A percentile compares a stretch with the other conserved stretches of the same genome.
These are phyloP conservation scores for Vicia faba DNA, from an alignment of 306 rosid genomes.

Conservation along the genomic window DNA sequence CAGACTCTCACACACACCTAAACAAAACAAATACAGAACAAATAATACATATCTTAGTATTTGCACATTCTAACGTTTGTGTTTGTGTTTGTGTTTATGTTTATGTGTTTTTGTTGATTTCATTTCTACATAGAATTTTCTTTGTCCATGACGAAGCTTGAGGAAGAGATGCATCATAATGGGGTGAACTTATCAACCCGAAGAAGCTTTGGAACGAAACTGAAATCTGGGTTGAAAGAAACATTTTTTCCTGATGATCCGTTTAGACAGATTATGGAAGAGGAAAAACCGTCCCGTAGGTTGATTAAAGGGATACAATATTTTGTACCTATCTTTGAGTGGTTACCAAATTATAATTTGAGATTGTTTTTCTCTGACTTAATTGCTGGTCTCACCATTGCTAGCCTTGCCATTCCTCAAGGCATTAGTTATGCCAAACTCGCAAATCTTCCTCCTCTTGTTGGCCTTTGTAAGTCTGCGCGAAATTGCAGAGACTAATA, in stretches of 20 bases:
- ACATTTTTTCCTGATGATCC: slow-evolving; percentile 77
- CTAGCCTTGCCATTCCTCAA: slow-evolving; percentile 95
- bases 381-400: slow-evolving; percentile 78
- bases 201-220: slow-evolving; percentile 38
- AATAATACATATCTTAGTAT: neutral
- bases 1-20: neutral
- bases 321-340: slow-evolving; percentile 65
- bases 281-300: slow-evolving; percentile 1
- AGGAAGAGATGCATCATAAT: slow-evolving; percentile 18
- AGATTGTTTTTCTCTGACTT: slow-evolving; percentile 51
- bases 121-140: neutral
- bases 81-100: neutral
- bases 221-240: slow-evolving; percentile 59
- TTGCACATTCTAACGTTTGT: neutral
- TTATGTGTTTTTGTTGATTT: neutral
- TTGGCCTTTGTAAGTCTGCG: slow-evolving; percentile 70
- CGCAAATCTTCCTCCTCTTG: slow-evolving; percentile 63
- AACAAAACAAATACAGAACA: neutral
- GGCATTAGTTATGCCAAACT: slow-evolving; percentile 91
- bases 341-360: slow-evolving; percentile 64
- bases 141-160: neutral
- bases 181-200: slow-evolving; percentile 54
- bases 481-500: neutral
- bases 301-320: slow-evolving; percentile 49
- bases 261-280: slow-evolving; percentile 48